A percentile compares a stretch with the other conserved stretches of the same genome.
phyloP scores from a whole-genome alignment of 352 stramenopile species.

The Globisporangium mamillatum region DNA sequence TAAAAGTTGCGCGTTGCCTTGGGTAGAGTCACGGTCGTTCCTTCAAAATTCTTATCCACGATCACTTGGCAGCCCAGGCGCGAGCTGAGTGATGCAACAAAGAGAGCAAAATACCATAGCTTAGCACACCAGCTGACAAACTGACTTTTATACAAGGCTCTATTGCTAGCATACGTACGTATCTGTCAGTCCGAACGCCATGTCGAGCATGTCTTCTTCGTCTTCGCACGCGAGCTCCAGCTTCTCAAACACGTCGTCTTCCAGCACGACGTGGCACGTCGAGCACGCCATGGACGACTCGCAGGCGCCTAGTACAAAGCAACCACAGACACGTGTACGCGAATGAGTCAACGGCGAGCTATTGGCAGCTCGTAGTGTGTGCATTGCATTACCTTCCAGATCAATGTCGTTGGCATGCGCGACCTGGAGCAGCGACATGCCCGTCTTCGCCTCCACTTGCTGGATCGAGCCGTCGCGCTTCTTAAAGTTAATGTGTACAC shows the following conservation, averaged over 20 bases:
- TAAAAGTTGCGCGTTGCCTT: constrained; percentile 98
- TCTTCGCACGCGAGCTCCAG: constrained; percentile 93
- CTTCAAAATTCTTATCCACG: constrained; percentile 90
- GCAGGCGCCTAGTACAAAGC: constrained; percentile 60
- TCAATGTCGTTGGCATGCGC: constrained; percentile 94
- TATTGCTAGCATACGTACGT: constrained; percentile 49
- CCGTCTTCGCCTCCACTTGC: constrained; percentile 65
- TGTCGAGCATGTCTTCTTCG: constrained; percentile 99
- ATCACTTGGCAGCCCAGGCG: constrained; percentile 91
- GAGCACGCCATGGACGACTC: constrained; percentile 97
- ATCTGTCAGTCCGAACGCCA: constrained; percentile 97
- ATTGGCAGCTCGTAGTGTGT: too few relatives aligned
- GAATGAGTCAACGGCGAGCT: not conserved
- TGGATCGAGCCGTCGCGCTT: constrained; percentile 57
- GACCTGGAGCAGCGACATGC: constrained; percentile 89
- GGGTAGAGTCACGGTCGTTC: constrained; percentile 90
- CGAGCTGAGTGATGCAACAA: constrained; percentile 38
- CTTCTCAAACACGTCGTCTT: constrained; percentile 89
- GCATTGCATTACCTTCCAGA: constrained; percentile 72
- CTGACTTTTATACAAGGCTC: not conserved
- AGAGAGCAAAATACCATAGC: not conserved
- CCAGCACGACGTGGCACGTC: constrained; percentile 98
- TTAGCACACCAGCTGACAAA: not conserved
- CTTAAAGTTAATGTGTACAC: constrained; percentile 77
- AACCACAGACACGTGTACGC: constrained; percentile 33